Base-by-base conservation (phyloP, 495 filamentous ascomycete species). In the Penicillium egyptiacum region DNA sequence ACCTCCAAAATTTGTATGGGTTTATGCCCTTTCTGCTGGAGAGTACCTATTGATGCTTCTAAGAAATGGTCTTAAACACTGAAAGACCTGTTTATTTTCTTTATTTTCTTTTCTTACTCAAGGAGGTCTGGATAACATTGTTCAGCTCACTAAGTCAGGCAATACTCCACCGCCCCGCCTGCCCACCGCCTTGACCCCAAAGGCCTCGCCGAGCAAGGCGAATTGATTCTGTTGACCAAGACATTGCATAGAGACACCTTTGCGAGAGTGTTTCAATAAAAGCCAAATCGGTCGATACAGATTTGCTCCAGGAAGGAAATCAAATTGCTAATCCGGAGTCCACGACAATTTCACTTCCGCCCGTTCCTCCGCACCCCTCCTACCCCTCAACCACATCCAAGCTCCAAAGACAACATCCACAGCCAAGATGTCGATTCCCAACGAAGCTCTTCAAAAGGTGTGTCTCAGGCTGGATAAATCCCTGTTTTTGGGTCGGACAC, bases 371-470 rank as follows among this genome's bases (percentile, higher is more conserved):
- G 46, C 59, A 48, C 60, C 57, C 43, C 61, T 47, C 44, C 43
- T 52, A 43, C 54, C 42, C 51, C 57, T 55, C 59, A 61, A 39
- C 54, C 50, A 23, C 47, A 49, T 23, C 12, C 39, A 47, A 43
- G 46, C 49, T 51, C 43, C 35, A n/a, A 37, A 31, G 19, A 42
- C 54, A 50, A 50, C 52, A 28, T 40, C 33, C 52, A 50, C 41
- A 43, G 53, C 43, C 68, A 82, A 63, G 57, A 98, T 98, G 94
- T 95, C 94, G 60, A 93, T 98, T 64, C 88, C 93, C 55, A 96
- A 94, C 68, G 90, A 96, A 81, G 91, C 93, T 62, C 78, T 98
- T 57, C 89, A 96, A 72, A 96, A 96, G 87, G 94, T 91, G 64
- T 68, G 73, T 39, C 17, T 19, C 0, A 1, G 20, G 2, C 11